Evolutionary conservation across 805 yeast species (phyloP), one percentile per base, ranked within the genome.

Genomic region (Lipomyces chichibuensis): DNA sequence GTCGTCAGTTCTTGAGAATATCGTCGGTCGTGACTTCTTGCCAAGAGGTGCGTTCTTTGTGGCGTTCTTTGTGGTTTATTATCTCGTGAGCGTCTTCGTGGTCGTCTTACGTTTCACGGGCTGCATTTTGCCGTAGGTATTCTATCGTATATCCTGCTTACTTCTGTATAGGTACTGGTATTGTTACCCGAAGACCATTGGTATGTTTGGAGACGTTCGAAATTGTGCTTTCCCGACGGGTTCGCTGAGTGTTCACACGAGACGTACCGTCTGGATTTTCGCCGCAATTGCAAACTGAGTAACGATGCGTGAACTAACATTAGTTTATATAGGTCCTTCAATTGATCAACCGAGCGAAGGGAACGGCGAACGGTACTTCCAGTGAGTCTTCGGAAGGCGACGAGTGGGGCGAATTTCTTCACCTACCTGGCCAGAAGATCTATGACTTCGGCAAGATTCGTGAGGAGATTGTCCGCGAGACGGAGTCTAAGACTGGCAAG

Each of bases 331-430:
- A 67, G 70, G 70, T 73, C 53, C 82, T 91, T 70, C 97, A 92
- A 80, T 83, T 91, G 77, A 88, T 89, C 75, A 91, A 90, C 80
- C 84, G 85, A 73, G 82, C 92, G 73, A 59, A 67, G 37, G 60
- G 59, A 13, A 23, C 29, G 27, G 61, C 70, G 33, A 62, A 57
- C 27, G 70, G 62, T 11, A 69, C 65, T 37, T 66, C 65, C 43
- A 74, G 59, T 55, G 75, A 56, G 32, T 67, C 69, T 13, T 43
- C 66, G 4, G 78, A 80, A 64, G 75, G 71, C n/a, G 78, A 83
- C 65, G 99, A 94, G 81, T 95, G 98, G 98, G 99, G 99, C 69
- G 99, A 95, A 79, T 95, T 95, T 78, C 84, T 94, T 72, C 98
- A 95, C 77, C 80, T 90, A 62, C 98, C 98, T 52, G 91, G 91